Percentiles rank a stretch among this genome's conserved stretches.
These are phyloP conservation scores for Colletotrichum cereale DNA, from an alignment of 2,329 filamentous ascomycete genomes.

Conservation along the genomic window DNA sequence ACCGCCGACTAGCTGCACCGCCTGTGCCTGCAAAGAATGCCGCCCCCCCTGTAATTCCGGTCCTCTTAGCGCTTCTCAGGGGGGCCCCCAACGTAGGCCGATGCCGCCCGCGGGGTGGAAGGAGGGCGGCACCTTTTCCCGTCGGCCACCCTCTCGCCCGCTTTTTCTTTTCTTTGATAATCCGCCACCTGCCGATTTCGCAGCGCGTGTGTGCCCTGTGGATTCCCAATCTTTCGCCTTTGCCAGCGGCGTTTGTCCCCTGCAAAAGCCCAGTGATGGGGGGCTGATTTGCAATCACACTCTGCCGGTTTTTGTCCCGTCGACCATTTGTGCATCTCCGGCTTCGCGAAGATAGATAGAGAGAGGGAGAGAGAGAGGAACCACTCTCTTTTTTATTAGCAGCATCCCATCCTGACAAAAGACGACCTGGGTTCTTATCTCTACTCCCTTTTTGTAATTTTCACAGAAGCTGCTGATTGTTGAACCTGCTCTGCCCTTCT, in stretches of 20 bases:
- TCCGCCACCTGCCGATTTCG: slow-evolving; percentile 40
- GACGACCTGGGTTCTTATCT: not conserved
- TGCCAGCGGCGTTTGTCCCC: slow-evolving; percentile 11
- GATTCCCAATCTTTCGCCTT: not conserved
- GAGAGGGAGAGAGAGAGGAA: not conserved
- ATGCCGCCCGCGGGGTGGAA: slow-evolving; percentile 28
- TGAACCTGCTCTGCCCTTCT: not conserved
- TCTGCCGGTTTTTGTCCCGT: slow-evolving; percentile 15
- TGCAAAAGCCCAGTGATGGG: slow-evolving; percentile 39
- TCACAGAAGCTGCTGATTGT: not conserved
- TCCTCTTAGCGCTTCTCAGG: not conserved
- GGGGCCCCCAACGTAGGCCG: slow-evolving; percentile 26
- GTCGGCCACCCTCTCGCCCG: not conserved
- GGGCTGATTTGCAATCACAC: slow-evolving; percentile 42
- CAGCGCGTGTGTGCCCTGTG: slow-evolving; percentile 14
- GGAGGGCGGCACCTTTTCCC: not conserved
- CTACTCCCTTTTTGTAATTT: no score
- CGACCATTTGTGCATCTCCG: slow-evolving; percentile 39
- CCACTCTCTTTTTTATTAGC: not conserved
- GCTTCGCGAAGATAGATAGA: slow-evolving; percentile 10
- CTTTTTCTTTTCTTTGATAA: slow-evolving; percentile 13
- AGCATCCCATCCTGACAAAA: not conserved
- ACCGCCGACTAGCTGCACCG: slow-evolving; percentile 1
- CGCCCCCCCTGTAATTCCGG: not conserved
- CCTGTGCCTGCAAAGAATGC: slow-evolving; percentile 8